Conservation (phyloP, 495 filamentous ascomycete genomes). For the Diplogelasinospora grovesii region DNA sequence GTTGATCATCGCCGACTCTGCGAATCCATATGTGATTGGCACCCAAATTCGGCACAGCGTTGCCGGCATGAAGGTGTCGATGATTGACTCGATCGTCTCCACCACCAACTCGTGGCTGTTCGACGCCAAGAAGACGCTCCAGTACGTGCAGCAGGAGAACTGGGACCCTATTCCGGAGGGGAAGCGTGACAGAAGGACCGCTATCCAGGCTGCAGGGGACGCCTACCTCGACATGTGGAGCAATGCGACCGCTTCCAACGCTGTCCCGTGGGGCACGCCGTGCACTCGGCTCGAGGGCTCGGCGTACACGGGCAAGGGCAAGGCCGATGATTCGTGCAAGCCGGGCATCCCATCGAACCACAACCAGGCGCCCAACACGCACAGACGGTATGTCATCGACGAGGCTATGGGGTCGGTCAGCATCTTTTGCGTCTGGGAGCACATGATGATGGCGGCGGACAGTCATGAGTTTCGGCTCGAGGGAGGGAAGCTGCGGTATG, state of each 20-base stretch:
- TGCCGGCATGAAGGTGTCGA: slow-evolving; percentile 16
- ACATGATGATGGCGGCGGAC: slow-evolving; percentile 34
- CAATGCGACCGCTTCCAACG: slow-evolving; percentile 22
- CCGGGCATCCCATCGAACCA: slow-evolving; percentile 32
- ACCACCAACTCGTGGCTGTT: slow-evolving; percentile 37
- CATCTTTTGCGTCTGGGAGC: slow-evolving; percentile 36
- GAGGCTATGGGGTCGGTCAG: slow-evolving; percentile 28
- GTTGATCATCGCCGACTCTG: slow-evolving; percentile 27
- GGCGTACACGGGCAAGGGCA: slow-evolving; percentile 31
- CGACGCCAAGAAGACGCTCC: slow-evolving; percentile 32
- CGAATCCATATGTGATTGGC: slow-evolving; percentile 34
- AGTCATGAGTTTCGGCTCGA: slow-evolving; percentile 40
- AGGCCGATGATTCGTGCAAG: slow-evolving; percentile 32
- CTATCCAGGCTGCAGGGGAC: slow-evolving; percentile 30
- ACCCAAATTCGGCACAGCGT: slow-evolving; percentile 30
- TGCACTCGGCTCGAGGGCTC: slow-evolving; percentile 33
- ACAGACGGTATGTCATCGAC: slow-evolving; percentile 37
- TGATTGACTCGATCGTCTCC: slow-evolving; percentile 34
- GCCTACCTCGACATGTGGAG: slow-evolving; percentile 38
- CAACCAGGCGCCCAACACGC: slow-evolving; percentile 32
- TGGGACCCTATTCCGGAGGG: slow-evolving; percentile 31
- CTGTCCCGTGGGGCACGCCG: slow-evolving; percentile 37
- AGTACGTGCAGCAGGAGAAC: slow-evolving; percentile 28
- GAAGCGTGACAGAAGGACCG: slow-evolving; percentile 20
- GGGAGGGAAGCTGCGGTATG: slow-evolving; percentile 33